Base-by-base conservation (phyloP, 768 basidiomycete genomes). In the Xerocomellus amylosporus region DNA sequence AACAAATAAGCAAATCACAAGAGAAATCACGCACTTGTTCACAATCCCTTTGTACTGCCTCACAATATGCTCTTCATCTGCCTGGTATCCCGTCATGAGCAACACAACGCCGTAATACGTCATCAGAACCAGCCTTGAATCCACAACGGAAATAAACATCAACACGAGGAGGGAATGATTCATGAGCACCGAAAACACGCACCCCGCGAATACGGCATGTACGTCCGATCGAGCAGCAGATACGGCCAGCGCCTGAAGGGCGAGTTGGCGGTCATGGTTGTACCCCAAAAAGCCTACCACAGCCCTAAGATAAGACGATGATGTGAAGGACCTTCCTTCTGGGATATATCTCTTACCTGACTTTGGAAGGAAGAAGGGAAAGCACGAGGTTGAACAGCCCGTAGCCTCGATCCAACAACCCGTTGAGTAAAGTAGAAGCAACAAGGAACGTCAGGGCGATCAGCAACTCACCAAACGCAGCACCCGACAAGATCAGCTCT, bases 371-470 rank as follows among this genome's bases (percentile, higher is more conserved):
- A 14, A 92, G 71, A 17, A 92, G 68, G 4, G 87, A 90, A 54
- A 92, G 84, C 10, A 90, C 84, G 44, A 92, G 78, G 64, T 91
- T 91, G 72, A 92, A 92, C 24, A 92, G 64, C 0, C 88, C 87
- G 61, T 74, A 85, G 0, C 81, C 78, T 66, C 31, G 44, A 30
- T 40, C 2, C 17, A 19, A 46, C 15, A 44, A 53, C 8, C 22
- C 14, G 19, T 42, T 40, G 19, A 55, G 57, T 12, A 45, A 47
- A 26, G 20, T 3, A 19, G 43, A 14, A n/a, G 36, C 0, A 19
- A 40, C 17, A 17, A 4, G 33, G 3, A 33, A 34, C 38, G 20
- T 12, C 22, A 8, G n/a, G 14, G 4, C 6, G 9, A 39, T 37
- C n/a, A 31, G 30, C 70, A 60, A 44, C 76, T 48, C 53, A 86